A percentile compares a stretch with the other conserved stretches of the same genome.
phyloP scores from a whole-genome alignment of 768 basidiomycete genomes.

The Vararia minispora region DNA sequence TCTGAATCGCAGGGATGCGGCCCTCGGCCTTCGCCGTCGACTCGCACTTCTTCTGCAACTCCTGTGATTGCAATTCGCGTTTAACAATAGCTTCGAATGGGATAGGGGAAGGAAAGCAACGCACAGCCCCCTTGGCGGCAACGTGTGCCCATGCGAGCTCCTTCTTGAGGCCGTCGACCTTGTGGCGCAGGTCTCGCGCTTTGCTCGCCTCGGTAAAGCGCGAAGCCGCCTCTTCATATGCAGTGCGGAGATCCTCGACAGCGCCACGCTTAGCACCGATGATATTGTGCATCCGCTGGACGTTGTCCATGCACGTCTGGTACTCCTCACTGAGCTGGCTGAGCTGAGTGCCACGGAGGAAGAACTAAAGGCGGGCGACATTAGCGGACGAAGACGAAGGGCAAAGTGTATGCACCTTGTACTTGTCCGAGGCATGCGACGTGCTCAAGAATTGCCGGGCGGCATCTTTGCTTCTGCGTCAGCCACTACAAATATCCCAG shows the following conservation, averaged over 20 bases:
- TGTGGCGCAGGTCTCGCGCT: conserved; percentile 58
- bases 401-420: conserved; percentile 43
- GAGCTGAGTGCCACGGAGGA: conserved; percentile 88
- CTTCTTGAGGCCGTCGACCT: conserved; percentile 58
- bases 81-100: conserved; percentile 15
- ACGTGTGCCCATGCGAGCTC: conserved; percentile 89
- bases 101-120: conserved; percentile 13
- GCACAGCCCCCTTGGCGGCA: conserved; percentile 50
- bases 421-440: conserved; percentile 75
- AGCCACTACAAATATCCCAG: conserved; percentile 31
- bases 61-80: conserved; percentile 20
- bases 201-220: conserved; percentile 66
- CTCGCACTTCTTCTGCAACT: conserved; percentile 30
- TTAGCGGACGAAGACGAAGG: background rate
- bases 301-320: conserved; percentile 60
- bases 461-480: conserved; percentile 3
- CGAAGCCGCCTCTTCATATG: conserved; percentile 42
- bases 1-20: conserved; percentile 29
- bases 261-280: conserved; percentile 64
- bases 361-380: conserved; percentile 50
- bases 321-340: conserved; percentile 84
- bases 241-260: conserved; percentile 62
- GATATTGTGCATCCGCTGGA: conserved; percentile 53
- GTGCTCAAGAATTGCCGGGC: conserved; percentile 67
- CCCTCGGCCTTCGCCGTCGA: conserved; percentile 28